Base-by-base conservation (phyloP, 2,329 filamentous ascomycete species). In the Orbilia brochopaga region DNA sequence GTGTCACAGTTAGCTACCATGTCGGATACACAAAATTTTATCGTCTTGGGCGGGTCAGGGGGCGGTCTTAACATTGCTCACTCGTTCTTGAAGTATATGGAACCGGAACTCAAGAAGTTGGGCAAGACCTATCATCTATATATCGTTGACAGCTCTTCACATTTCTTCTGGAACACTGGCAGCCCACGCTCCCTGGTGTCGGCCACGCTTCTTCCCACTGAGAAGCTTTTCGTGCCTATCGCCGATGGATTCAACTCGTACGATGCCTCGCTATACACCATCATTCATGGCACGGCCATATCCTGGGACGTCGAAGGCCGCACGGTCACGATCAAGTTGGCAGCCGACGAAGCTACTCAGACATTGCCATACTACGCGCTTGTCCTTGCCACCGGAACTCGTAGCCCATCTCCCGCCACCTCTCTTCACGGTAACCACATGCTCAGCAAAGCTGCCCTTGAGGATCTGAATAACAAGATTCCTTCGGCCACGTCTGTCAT, bases 31-130 rank as follows among this genome's bases (percentile, higher is more conserved):
- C 80, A 79, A 40, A 81, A 79, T 63, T 83, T 85, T 63, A 77
- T 86, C 70, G 79, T 86, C 21, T 77, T 86, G 1, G 85, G 85
- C 23, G 83, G 81, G 19, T 85, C 83, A 8, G 85, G 83, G 72
- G 83, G 77, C 10, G 84, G 84, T 23, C 62, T 85, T 2, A 82
- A 81, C 4, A 80, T 79, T 2, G 83, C 84, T 0, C 84, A 87
- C 74, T 84, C 84, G 74, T 78, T 85, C 27, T 81, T 85, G 27
- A 83, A 82, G 69, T 83, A 86, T 78, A 79, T 80, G 23, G 52
- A 85, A 8, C 82, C 84, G 0, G 73, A 78, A 30, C 76, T 82
- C 56, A 80, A 0, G 75, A 78, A n/a, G 77, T 78, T 23, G 57
- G 54, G 54, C 54, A 44, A 75, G 0, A 64, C 75, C 0, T 83